Evolutionary conservation across 2,329 filamentous ascomycete genomes (phyloP).

Genomic region (Calonectria leucothoes): DNA sequence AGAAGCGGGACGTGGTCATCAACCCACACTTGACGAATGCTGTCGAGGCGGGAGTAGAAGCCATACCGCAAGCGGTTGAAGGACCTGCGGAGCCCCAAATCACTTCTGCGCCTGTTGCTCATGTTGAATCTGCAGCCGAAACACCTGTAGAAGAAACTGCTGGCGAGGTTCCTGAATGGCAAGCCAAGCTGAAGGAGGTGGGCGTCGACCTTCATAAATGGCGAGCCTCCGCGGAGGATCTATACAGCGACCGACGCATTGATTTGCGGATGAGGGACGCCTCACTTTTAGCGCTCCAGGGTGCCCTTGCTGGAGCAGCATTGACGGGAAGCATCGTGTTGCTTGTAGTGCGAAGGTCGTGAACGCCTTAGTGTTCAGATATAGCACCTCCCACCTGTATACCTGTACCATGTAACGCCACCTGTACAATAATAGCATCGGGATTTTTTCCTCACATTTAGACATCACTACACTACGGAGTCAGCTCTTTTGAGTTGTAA

Average conservation of each 20-base stretch:
- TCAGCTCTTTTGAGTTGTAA: not conserved
- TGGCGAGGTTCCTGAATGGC: slow-evolving; percentile 3
- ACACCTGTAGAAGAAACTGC: not conserved
- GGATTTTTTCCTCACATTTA: not conserved
- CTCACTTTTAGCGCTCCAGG: slow-evolving; percentile 76
- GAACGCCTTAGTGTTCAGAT: slow-evolving; percentile 18
- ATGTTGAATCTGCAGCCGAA: slow-evolving; percentile 21
- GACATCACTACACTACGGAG: slow-evolving; percentile 17
- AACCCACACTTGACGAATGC: slow-evolving; percentile 24
- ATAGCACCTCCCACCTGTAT: slow-evolving; percentile 20
- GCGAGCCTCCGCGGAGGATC: slow-evolving; percentile 63
- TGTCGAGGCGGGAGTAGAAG: slow-evolving; percentile 18
- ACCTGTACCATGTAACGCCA: slow-evolving; percentile 34
- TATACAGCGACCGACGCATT: slow-evolving; percentile 74
- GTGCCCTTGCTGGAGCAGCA: slow-evolving; percentile 73
- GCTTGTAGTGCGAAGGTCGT: slow-evolving; percentile 54
- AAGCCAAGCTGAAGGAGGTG: slow-evolving; percentile 56
- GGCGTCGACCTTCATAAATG: slow-evolving; percentile 57
- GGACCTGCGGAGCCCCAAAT: slow-evolving; percentile 18
- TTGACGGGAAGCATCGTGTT: slow-evolving; percentile 66
- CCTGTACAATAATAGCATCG: slow-evolving; percentile 27
- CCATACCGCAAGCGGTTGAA: not conserved
- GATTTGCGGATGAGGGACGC: slow-evolving; percentile 76
- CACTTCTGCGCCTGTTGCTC: not conserved
- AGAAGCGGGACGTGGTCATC: slow-evolving; percentile 38